Conservation (phyloP, 257 asterid genomes). For the Solanum megistacrolobum region DNA sequence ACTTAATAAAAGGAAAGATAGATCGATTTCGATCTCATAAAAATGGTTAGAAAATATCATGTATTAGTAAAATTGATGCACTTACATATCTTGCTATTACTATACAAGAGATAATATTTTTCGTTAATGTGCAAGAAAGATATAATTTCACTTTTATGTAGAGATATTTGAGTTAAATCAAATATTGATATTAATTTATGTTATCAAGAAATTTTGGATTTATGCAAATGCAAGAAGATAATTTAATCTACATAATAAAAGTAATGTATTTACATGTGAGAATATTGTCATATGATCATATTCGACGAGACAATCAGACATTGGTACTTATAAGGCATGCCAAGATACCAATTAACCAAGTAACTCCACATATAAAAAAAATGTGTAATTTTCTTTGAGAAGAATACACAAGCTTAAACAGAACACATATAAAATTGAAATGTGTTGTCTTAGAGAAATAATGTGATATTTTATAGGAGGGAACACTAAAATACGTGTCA, state of each 20-base stretch:
- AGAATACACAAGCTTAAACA: no score
- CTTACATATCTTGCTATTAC: not conserved
- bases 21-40: not conserved
- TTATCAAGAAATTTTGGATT: not conserved
- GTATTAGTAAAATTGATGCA: not conserved
- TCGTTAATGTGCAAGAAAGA: not conserved
- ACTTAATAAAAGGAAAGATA: not conserved
- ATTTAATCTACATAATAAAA: no score
- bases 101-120: not conserved
- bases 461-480: not conserved
- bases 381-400: not conserved
- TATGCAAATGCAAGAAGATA: not conserved
- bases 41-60: no score
- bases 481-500: not conserved
- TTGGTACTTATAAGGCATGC: not conserved
- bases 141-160: not conserved
- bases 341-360: not conserved
- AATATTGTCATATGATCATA: not conserved
- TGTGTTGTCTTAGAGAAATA: no score
- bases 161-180: not conserved
- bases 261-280: not conserved
- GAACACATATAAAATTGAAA: no score
- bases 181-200: no score
- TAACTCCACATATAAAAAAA: not conserved
- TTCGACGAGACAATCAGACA: not conserved